A percentile compares a stretch with the other conserved stretches of the same genome.
These are phyloP conservation scores for Jacaranda mimosifolia DNA, from an alignment of 257 asterid species.

Conservation along the genomic window DNA sequence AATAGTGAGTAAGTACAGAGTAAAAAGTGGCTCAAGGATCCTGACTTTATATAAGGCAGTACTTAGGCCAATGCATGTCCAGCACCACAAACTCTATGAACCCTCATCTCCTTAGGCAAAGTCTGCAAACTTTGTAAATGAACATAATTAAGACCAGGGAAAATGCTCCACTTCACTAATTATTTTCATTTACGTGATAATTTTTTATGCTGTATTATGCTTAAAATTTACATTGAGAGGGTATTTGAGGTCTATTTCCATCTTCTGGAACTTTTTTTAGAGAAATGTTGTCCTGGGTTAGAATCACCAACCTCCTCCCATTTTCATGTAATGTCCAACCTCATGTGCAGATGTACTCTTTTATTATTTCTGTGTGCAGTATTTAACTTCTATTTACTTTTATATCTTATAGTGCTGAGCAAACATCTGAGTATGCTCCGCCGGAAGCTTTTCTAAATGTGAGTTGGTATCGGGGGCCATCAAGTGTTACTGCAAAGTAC, in stretches of 20 bases:
- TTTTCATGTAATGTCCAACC: constrained; percentile 16
- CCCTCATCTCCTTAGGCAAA: constrained; percentile 3
- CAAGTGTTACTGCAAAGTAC: constrained; percentile 74
- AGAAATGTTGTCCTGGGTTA: constrained; percentile 1
- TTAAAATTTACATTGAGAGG: background rate
- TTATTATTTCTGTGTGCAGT: constrained; percentile 22
- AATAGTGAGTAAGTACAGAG: constrained; percentile 21
- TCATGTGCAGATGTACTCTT: constrained; percentile 24
- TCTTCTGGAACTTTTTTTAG: background rate
- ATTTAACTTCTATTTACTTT: constrained; percentile 20
- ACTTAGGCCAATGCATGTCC: constrained; percentile 12
- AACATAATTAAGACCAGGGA: background rate
- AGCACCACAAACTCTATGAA: constrained; percentile 14
- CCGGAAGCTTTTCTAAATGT: constrained; percentile 93
- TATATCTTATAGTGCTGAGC: constrained; percentile 72
- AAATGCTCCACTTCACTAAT: constrained; percentile 9
- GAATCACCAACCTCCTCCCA: constrained; percentile 15
- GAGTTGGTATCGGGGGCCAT: constrained; percentile 84
- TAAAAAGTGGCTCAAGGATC: constrained; percentile 10
- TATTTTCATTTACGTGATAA: background rate
- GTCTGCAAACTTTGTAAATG: background rate
- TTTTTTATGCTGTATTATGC: background rate
- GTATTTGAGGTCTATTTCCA: constrained; percentile 11
- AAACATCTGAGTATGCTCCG: constrained; percentile 90
- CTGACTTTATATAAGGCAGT: background rate